phyloP scores from a whole-genome alignment of 1,284 basidiomycete genomes.

The Cryptococcus neoformans region DNA sequence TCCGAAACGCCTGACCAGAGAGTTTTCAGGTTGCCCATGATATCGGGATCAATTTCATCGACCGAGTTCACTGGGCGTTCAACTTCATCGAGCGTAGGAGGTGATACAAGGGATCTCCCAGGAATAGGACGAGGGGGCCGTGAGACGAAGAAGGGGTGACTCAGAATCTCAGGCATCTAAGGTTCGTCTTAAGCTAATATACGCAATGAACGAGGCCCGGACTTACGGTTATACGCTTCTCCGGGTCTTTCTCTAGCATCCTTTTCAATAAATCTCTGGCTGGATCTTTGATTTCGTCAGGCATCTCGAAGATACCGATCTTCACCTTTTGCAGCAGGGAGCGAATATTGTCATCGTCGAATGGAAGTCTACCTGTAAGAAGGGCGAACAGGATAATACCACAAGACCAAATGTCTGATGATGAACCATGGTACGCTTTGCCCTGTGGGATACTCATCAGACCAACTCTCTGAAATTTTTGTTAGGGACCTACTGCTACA shows the following conservation, averaged over 20 bases:
- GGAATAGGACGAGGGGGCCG: constrained; percentile 57
- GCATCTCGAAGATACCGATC: constrained; percentile 78
- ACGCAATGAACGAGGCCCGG: neutral
- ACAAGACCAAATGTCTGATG: constrained; percentile 97
- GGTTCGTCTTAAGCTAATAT: constrained; percentile 23
- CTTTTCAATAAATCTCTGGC: constrained; percentile 78
- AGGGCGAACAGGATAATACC: constrained; percentile 94
- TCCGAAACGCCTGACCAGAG: constrained; percentile 80
- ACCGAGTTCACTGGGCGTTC: constrained; percentile 61
- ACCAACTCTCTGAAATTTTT: neutral
- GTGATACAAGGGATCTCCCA: constrained; percentile 58
- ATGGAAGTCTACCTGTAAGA: constrained; percentile 86
- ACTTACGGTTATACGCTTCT: constrained; percentile 77
- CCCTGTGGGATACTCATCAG: constrained; percentile 51
- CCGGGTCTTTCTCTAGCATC: constrained; percentile 85
- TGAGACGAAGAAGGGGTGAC: constrained; percentile 84
- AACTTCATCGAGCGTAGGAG: constrained; percentile 66
- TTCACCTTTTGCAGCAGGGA: constrained; percentile 80
- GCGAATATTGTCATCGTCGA: constrained; percentile 75
- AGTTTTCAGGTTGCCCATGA: constrained; percentile 84
- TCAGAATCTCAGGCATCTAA: constrained; percentile 77
- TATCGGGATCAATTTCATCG: constrained; percentile 77
- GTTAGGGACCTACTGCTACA: constrained; percentile 76
- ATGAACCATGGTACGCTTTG: constrained; percentile 79
- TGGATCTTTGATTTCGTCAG: constrained; percentile 66